Evolutionary conservation across 2,329 filamentous ascomycete genomes (phyloP).

Genomic region (Fusarium tuaranense): DNA sequence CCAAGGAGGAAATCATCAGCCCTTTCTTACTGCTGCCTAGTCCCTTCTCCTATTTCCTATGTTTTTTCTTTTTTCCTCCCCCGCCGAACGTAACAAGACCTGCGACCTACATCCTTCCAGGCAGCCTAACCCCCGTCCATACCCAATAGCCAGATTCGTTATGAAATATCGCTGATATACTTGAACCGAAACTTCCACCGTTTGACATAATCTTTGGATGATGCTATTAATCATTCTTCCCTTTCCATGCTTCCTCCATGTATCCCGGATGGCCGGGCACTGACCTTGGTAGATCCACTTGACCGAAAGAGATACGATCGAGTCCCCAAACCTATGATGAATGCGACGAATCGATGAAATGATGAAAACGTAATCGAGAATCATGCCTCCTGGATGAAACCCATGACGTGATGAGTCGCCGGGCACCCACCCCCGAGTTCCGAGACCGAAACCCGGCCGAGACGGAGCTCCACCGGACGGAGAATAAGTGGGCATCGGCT

Average conservation of each 20-base stretch:
- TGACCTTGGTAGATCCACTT: neutral
- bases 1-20: neutral
- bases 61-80: neutral
- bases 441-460: neutral
- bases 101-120: neutral
- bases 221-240: neutral
- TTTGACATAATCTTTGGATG: neutral
- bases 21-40: constrained; percentile 1
- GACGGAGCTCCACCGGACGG: neutral
- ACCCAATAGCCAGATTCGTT: neutral
- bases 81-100: neutral
- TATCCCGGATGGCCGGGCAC: neutral
- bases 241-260: neutral
- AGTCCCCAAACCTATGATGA: neutral
- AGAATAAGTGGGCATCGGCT: constrained; percentile 1
- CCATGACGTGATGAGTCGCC: neutral
- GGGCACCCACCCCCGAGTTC: neutral
- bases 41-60: neutral
- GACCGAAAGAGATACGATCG: neutral
- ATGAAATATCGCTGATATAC: neutral
- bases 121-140: neutral
- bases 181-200: neutral
- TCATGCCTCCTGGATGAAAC: neutral
- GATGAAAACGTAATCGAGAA: neutral
- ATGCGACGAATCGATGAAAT: neutral